Percentiles rank a stretch among this genome's conserved stretches.
Evolutionary conservation across 2,329 filamentous ascomycete genomes (phyloP).

Genomic region (Passalora sequoiae): DNA sequence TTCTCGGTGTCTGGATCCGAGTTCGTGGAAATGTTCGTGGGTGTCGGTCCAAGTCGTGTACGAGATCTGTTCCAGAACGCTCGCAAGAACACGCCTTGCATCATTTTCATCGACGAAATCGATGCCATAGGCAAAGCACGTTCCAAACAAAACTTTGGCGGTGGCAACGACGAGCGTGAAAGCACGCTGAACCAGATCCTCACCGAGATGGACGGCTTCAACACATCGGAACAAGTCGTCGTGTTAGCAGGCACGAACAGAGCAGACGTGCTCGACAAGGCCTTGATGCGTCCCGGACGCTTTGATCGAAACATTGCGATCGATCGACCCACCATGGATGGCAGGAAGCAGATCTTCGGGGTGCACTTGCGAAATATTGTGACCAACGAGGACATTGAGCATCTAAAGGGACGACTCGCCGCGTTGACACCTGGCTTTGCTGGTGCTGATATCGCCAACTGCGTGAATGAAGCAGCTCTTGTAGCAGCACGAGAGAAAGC

Average conservation of each 20-base stretch:
- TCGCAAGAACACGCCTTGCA: conserved; percentile 92
- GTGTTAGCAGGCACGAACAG: conserved; percentile 95
- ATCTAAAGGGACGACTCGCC: conserved; percentile 79
- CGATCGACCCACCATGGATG: conserved; percentile 93
- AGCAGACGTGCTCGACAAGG: conserved; percentile 89
- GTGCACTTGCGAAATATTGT: conserved; percentile 94
- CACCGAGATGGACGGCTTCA: conserved; percentile 99
- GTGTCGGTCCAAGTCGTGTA: conserved; percentile 92
- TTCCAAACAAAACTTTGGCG: conserved; percentile 74
- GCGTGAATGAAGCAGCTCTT: conserved; percentile 92
- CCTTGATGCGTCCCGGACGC: conserved; percentile 90
- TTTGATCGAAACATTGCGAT: conserved; percentile 97
- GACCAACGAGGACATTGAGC: conserved; percentile 82
- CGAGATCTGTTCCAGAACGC: conserved; percentile 92
- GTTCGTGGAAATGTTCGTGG: conserved; percentile 99
- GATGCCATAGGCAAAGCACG: conserved; percentile 93
- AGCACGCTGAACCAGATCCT: conserved; percentile 96
- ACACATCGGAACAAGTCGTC: conserved; percentile 91
- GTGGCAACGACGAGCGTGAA: conserved; percentile 95
- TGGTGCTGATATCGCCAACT: conserved; percentile 96
- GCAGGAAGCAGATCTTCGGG: conserved; percentile 89
- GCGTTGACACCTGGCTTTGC: conserved; percentile 95
- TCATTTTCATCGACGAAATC: conserved; percentile 99
- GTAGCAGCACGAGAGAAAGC: conserved; percentile 84
- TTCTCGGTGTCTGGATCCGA: conserved; percentile 98